Conservation (phyloP, 345 rosid species). For the Citrus reticulata region DNA sequence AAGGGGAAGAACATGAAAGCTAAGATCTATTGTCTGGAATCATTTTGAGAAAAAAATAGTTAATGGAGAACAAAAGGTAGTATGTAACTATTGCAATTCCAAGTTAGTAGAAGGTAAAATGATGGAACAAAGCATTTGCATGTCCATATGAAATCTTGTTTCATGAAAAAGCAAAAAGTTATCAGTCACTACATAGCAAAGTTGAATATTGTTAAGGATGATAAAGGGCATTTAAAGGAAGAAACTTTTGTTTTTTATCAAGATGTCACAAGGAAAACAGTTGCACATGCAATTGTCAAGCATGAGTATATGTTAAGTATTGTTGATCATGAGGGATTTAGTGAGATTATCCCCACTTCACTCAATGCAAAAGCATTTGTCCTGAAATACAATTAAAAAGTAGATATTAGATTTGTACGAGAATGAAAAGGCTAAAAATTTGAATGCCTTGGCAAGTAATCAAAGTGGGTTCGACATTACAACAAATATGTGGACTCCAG, state of each 20-base stretch:
- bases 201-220: not conserved
- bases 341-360: not conserved
- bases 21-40: too few species aligned
- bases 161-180: not conserved
- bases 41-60: not conserved
- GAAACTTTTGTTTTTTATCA: not conserved
- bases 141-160: not conserved
- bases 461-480: too few species aligned
- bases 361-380: too few species aligned
- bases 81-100: not conserved
- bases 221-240: not conserved
- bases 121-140: not conserved
- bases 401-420: too few species aligned
- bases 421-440: not conserved
- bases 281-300: not conserved
- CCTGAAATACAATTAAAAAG: too few species aligned
- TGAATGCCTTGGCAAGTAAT: too few species aligned
- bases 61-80: not conserved
- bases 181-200: not conserved
- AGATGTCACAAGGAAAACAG: not conserved
- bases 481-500: too few species aligned
- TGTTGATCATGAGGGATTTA: not conserved
- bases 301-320: not conserved
- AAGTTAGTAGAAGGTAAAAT: not conserved
- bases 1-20: too few species aligned